These are phyloP conservation scores for Fusarium sterilihyphosum DNA, from an alignment of 2,329 filamentous ascomycete species.

Conservation along the genomic window DNA sequence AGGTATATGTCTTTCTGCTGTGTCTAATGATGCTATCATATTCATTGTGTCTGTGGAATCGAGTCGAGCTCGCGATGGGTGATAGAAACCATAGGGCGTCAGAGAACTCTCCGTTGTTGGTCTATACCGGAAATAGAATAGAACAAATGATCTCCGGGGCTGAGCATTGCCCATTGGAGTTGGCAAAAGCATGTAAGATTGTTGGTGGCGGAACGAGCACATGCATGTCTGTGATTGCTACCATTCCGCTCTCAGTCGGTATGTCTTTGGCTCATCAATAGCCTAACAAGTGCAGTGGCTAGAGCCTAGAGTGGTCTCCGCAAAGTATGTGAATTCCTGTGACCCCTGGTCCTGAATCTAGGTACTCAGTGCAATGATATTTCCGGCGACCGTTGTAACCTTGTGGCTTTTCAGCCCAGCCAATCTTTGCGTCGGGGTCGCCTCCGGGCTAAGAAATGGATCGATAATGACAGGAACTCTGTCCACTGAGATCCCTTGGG, in stretches of 20 bases:
- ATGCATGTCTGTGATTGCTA: background rate
- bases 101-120: rapidly evolving
- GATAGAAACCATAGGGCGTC: background rate
- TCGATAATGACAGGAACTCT: background rate
- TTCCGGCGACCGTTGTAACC: background rate
- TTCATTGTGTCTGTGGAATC: background rate
- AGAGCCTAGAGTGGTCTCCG: too few species aligned
- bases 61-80: background rate
- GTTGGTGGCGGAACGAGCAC: background rate
- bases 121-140: background rate
- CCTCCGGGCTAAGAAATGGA: background rate
- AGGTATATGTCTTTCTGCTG: background rate
- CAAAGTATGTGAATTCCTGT: too few species aligned
- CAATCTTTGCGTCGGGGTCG: background rate
- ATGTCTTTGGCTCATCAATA: background rate
- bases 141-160: background rate
- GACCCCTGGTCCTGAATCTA: background rate
- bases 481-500: background rate
- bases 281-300: too few species aligned
- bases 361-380: rapidly evolving
- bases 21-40: background rate
- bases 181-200: background rate
- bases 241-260: background rate
- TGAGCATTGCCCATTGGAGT: background rate
- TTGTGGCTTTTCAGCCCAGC: background rate